Percentiles rank a stretch among this genome's conserved stretches.
These are phyloP conservation scores for Leptographium wingfieldii DNA, from an alignment of 2,329 filamentous ascomycete species.

Conservation along the genomic window DNA sequence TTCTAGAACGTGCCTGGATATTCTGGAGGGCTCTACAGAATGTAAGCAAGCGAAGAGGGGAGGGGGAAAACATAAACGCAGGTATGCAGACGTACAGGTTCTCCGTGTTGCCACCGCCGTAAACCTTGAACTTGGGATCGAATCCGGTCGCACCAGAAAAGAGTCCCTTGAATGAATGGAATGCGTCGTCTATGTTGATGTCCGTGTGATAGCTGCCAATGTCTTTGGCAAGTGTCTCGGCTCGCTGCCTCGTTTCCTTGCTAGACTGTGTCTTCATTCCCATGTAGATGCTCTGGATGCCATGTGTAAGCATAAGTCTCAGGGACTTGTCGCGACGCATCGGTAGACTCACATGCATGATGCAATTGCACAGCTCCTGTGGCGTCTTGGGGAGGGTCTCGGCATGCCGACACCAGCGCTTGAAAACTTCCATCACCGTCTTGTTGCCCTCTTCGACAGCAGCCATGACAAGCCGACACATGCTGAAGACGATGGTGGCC, in stretches of 20 bases:
- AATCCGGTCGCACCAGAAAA: constrained; percentile 47
- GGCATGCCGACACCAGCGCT: constrained; percentile 20
- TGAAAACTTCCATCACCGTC: constrained; percentile 25
- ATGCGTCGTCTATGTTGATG: constrained; percentile 59
- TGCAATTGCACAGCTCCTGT: constrained; percentile 42
- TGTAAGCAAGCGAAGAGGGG: neutral
- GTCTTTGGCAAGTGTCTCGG: constrained; percentile 27
- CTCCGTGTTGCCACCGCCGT: constrained; percentile 30
- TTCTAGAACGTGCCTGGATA: constrained; percentile 17
- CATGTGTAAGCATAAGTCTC: too few species aligned
- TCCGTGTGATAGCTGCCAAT: constrained; percentile 65
- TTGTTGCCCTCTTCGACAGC: constrained; percentile 33
- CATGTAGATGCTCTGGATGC: constrained; percentile 46
- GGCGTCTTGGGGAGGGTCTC: constrained; percentile 35
- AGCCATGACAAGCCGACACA: constrained; percentile 43
- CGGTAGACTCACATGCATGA: constrained; percentile 15
- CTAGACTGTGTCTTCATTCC: constrained; percentile 56
- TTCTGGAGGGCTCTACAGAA: constrained; percentile 19
- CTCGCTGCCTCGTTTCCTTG: constrained; percentile 52
- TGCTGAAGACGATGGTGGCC: constrained; percentile 27
- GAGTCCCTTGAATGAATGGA: constrained; percentile 46
- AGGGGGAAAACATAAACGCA: neutral
- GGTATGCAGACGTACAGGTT: constrained; percentile 29
- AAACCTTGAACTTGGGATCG: constrained; percentile 34
- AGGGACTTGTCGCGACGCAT: constrained; percentile 12